Evolutionary conservation across 2,329 filamentous ascomycete genomes (phyloP).

Genomic region (Microdochium nivale): DNA sequence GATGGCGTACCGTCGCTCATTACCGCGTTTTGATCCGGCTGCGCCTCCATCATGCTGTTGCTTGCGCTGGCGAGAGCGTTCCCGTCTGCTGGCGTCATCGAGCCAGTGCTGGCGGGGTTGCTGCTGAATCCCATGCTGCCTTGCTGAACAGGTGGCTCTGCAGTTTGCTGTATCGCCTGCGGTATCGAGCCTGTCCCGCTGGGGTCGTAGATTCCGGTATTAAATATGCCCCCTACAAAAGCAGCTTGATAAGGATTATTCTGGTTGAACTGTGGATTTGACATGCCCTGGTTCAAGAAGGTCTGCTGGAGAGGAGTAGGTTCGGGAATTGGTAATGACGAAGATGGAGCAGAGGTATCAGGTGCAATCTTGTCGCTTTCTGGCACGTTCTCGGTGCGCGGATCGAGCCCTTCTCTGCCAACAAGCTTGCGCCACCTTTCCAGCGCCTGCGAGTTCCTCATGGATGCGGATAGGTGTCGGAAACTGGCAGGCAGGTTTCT

Average conservation of each 20-base stretch:
- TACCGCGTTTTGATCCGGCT: neutral
- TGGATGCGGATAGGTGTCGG: constrained; percentile 33
- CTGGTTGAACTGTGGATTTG: constrained; percentile 25
- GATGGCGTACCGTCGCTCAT: constrained; percentile 26
- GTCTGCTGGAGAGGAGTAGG: constrained; percentile 4
- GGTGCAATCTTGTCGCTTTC: neutral
- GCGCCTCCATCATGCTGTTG: neutral
- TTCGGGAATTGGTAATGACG: neutral
- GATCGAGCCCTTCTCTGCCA: constrained; percentile 15
- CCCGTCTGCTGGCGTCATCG: constrained; percentile 8
- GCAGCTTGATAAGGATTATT: constrained; percentile 22
- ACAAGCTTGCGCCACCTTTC: constrained; percentile 45
- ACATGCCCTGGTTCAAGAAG: constrained; percentile 28
- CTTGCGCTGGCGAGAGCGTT: neutral
- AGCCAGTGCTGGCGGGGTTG: constrained; percentile 2
- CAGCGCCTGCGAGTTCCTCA: constrained; percentile 37
- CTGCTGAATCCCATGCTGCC: neutral
- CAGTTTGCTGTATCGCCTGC: constrained; percentile 1
- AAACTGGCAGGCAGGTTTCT: constrained; percentile 36
- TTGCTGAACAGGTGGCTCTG: constrained; percentile 5
- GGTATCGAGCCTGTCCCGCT: neutral
- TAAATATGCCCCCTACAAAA: constrained; percentile 4
- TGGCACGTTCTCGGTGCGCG: neutral
- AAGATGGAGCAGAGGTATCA: neutral
- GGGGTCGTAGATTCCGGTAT: neutral